Percentiles rank a stretch among this genome's conserved stretches.
Evolutionary conservation across 306 rosid genomes (phyloP).

Genomic region (Ammopiptanthus mongolicus): DNA sequence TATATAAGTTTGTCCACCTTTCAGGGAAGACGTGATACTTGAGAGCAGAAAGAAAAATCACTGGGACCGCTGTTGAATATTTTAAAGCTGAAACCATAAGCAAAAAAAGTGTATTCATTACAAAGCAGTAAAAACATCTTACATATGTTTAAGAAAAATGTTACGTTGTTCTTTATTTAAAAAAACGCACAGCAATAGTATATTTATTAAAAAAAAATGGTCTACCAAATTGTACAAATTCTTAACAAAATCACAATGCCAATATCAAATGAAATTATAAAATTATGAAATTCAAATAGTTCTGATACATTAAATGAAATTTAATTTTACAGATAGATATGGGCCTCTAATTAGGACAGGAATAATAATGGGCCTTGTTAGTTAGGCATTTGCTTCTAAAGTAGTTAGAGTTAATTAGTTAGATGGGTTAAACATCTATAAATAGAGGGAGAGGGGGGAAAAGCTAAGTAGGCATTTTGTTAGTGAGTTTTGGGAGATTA

Average conservation of each 20-base stretch:
- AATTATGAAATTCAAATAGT: neutral
- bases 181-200: neutral
- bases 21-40: slow-evolving; percentile 87
- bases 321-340: neutral
- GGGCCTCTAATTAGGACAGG: too few relatives aligned
- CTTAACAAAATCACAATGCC: neutral
- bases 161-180: neutral
- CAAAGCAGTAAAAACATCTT: neutral
- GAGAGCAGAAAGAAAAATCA: slow-evolving; percentile 90
- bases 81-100: slow-evolving; percentile 80
- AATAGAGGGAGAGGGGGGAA: too few relatives aligned
- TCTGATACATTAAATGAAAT: neutral
- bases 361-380: too few relatives aligned
- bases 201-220: neutral
- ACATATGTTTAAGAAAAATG: neutral
- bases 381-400: too few relatives aligned
- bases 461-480: too few relatives aligned
- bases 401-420: too few relatives aligned
- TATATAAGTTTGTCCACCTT: slow-evolving; percentile 79
- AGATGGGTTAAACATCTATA: too few relatives aligned
- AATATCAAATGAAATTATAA: neutral
- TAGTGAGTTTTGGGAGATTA: too few relatives aligned
- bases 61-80: slow-evolving; percentile 94
- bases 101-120: slow-evolving; percentile 29
- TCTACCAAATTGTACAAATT: neutral